Evolutionary conservation across 176 grass and related monocot genomes (phyloP), one percentile per base, ranked within the genome.

Genomic region (Raddia guianensis): DNA sequence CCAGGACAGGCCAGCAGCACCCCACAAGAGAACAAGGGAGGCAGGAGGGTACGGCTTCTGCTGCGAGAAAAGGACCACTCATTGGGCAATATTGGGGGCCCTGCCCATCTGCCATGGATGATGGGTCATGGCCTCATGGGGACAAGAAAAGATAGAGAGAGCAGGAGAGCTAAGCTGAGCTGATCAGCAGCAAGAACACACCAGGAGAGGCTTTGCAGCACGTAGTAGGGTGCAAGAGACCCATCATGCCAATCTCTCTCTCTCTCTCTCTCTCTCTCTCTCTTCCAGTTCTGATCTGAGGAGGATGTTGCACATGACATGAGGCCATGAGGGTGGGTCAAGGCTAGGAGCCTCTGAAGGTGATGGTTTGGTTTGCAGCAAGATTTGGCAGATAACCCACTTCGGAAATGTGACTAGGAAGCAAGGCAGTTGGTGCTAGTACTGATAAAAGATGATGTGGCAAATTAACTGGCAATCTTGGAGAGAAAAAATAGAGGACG

Each of bases 51-150:
- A 68, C 60, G 80, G 75, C 46, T 68, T 72, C 58, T 83, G 60
- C 45, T 78, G 68, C 0, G 74, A 33, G 80, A 78, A 83, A 88
- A 88, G 86, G 86, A 88, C 80, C 21, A 1, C 16, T 84, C 65
- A 3, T 72, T 48, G 12, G 21, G 8, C 10, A 75, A 12, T 10
- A 4, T 0, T 60, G 40, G 27, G 27, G 72, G 15, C 53, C 72
- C 53, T 12, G 1, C 15, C 18, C 5, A 27, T 27, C 27, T 27
- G 27, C 27, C 27, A 27, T 27, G 27, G 27, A 27, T 27, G 27
- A 40, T 40, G 37, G 37, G 37, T 27, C 37, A 40, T 40, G 37
- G 49, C 9, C 57, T n/a, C 45, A n/a, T 66, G 12, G 63, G 16
- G 44, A 84, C 74, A 72, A 64, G 47, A 72, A 78, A 64, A 46